phyloP scores from a whole-genome alignment of 2,329 filamentous ascomycete species.

The Penicillium occitanis region DNA sequence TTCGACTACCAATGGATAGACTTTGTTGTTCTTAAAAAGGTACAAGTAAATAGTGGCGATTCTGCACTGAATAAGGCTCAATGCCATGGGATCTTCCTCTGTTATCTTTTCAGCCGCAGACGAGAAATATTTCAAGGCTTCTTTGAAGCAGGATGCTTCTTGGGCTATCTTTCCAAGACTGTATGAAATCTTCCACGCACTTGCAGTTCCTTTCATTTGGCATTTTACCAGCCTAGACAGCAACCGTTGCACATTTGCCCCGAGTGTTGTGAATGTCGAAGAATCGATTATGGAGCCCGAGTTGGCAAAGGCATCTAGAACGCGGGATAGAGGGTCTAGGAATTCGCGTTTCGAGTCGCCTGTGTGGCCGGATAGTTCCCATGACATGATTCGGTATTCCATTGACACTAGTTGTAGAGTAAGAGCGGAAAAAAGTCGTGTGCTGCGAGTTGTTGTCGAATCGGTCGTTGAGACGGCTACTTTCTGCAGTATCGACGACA shows the following conservation, averaged over 20 bases:
- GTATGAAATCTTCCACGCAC: slow-evolving; percentile 35
- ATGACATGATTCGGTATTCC: slow-evolving; percentile 44
- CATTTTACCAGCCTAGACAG: slow-evolving; percentile 33
- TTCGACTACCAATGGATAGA: slow-evolving; percentile 26
- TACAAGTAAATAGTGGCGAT: slow-evolving; percentile 41
- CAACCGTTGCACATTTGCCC: slow-evolving; percentile 38
- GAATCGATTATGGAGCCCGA: slow-evolving; percentile 37
- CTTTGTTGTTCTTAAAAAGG: slow-evolving; percentile 28
- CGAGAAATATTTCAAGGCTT: slow-evolving; percentile 39
- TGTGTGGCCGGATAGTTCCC: slow-evolving; percentile 44
- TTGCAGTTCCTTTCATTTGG: slow-evolving; percentile 29
- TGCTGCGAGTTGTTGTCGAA: slow-evolving; percentile 25
- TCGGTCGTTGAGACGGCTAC: slow-evolving; percentile 20
- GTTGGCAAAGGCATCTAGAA: slow-evolving; percentile 38
- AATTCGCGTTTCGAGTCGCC: slow-evolving; percentile 45
- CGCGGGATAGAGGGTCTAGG: slow-evolving; percentile 45
- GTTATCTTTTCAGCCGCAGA: slow-evolving; percentile 34
- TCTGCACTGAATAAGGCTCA: slow-evolving; percentile 42
- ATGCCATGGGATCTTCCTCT: slow-evolving; percentile 33
- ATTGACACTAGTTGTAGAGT: slow-evolving; percentile 44
- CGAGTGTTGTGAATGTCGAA: slow-evolving; percentile 38
- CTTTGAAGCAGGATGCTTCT: slow-evolving; percentile 40
- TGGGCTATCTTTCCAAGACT: slow-evolving; percentile 43
- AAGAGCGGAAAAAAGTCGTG: slow-evolving; percentile 34
- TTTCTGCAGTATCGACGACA: slow-evolving; percentile 30